Conservation (phyloP, 352 stramenopile species). For the Phytophthora hibernalis region DNA sequence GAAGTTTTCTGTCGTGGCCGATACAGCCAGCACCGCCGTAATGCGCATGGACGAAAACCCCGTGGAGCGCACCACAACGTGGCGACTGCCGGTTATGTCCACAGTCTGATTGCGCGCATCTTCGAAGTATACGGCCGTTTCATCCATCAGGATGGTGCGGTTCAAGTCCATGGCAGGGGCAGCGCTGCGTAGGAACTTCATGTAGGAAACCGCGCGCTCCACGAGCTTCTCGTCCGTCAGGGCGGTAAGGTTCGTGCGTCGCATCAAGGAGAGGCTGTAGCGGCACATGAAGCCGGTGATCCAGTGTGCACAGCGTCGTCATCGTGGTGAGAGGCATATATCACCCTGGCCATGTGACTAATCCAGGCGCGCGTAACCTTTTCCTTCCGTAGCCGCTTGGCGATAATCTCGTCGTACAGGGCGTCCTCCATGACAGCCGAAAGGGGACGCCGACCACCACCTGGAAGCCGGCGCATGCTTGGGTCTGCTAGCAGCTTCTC, state of each 20-base stretch:
- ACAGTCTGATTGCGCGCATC: conserved; percentile 20
- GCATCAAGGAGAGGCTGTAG: conserved; percentile 34
- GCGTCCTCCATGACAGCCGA: too few species aligned
- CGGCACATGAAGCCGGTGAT: conserved; percentile 34
- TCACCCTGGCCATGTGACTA: too few species aligned
- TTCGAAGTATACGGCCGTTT: too few species aligned
- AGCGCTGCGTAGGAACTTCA: conserved; percentile 8
- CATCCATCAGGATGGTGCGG: conserved; percentile 33
- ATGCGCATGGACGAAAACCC: conserved; percentile 38
- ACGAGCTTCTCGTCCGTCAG: conserved; percentile 23
- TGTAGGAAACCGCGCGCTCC: conserved; percentile 18
- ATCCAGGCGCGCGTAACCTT: too few species aligned
- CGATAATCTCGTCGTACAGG: too few species aligned
- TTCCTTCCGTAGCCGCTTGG: too few species aligned
- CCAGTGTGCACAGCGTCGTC: too few species aligned
- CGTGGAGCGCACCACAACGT: conserved; percentile 35
- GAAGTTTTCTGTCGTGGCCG: conserved; percentile 16
- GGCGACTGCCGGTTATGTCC: conserved; percentile 21
- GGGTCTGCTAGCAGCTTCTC: too few species aligned
- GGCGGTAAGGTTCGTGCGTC: conserved; percentile 30
- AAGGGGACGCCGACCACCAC: too few species aligned
- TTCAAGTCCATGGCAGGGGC: conserved; percentile 14
- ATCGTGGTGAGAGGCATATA: too few species aligned
- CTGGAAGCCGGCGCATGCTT: too few species aligned
- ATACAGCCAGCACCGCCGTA: conserved; percentile 21